Base-by-base conservation (phyloP, 1,284 basidiomycete genomes). In the Moesziomyces antarcticus region DNA sequence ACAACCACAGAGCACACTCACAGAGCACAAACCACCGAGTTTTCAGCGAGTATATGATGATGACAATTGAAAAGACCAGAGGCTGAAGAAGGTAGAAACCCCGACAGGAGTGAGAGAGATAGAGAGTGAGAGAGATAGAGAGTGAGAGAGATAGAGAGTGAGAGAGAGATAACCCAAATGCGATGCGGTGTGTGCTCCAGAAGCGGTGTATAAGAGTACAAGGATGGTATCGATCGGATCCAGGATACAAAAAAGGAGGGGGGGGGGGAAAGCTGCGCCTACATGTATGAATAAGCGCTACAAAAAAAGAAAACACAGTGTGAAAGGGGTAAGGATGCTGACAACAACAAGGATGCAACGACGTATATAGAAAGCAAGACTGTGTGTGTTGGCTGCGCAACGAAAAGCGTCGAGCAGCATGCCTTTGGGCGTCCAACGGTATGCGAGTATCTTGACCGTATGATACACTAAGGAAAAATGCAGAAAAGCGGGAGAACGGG, bases 191-290 rank as follows among this genome's bases (percentile, higher is more conserved):
- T 56, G 67, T 57, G 61, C 67, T 70, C 67, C 67, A 43, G 43
- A 57, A 43, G 56, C 40, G 41, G 70, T 67, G 70, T 73, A 73
- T 73, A 73, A 73, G 70, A 67, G 70, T 73, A 67, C 70, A 73
- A 46, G 35, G 37, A 41, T 21, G 52, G 33, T 50, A 66, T 53
- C 46, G 55, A 47, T 47, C 22, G 14, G 24, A 43, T 21, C 25
- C 35, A n/a, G n/a, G n/a, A n/a, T n/a, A n/a, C n/a, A n/a, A 5
- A 30, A 30, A 7, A 51, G 45, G 51, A 50, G 21, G 43, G 16
- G 33, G 27, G 35, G n/a, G 27, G 18, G 42, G 22, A n/a, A 22
- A 14, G 40, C 33, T 46, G 33, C n/a, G 24, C 43, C n/a, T n/a
- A 44, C 45, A 37, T 20, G 41, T 20, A 16, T 24, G 11, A 35